Conservation (phyloP, 2,329 filamentous ascomycete genomes). For the Mariannaea elegans region DNA sequence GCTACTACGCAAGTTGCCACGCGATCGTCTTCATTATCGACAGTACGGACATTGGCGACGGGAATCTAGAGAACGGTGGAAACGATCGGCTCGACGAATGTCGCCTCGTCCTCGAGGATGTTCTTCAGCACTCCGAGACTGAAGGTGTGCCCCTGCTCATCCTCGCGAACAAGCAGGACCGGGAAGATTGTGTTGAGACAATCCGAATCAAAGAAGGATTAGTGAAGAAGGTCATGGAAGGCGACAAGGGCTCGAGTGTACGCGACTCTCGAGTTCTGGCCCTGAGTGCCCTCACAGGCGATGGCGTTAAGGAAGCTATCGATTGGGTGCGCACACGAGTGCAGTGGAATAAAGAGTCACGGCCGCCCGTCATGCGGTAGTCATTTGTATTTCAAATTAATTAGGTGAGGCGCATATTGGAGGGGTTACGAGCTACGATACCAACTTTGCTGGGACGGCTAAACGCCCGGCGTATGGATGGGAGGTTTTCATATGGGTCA, state of each 20-base stretch:
- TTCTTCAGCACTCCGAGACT: slow-evolving; percentile 86
- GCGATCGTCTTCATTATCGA: slow-evolving; percentile 99
- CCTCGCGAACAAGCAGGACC: slow-evolving; percentile 96
- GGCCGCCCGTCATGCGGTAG: slow-evolving; percentile 93
- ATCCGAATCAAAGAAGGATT: slow-evolving; percentile 97
- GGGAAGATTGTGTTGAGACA: slow-evolving; percentile 97
- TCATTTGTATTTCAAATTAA: background rate
- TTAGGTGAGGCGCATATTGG: slow-evolving; percentile 11
- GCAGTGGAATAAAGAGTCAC: slow-evolving; percentile 94
- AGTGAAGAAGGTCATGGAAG: slow-evolving; percentile 94
- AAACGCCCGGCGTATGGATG: slow-evolving; percentile 29
- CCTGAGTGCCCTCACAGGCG: slow-evolving; percentile 87
- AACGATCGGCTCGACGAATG: slow-evolving; percentile 84
- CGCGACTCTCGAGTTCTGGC: slow-evolving; percentile 91
- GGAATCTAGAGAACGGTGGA: slow-evolving; percentile 65
- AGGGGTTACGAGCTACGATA: slow-evolving; percentile 31
- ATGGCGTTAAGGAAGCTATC: slow-evolving; percentile 92
- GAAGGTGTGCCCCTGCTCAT: slow-evolving; percentile 92
- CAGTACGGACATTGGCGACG: slow-evolving; percentile 90
- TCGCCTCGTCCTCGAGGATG: slow-evolving; percentile 86
- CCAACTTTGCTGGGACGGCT: slow-evolving; percentile 7
- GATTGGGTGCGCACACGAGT: slow-evolving; percentile 94
- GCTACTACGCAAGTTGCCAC: slow-evolving; percentile 92
- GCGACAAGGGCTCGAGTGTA: slow-evolving; percentile 85
- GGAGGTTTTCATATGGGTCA: slow-evolving; percentile 30